Evolutionary conservation across 2,329 filamentous ascomycete genomes (phyloP), one percentile per base, ranked within the genome.

Genomic region (Colletotrichum nymphaeae): DNA sequence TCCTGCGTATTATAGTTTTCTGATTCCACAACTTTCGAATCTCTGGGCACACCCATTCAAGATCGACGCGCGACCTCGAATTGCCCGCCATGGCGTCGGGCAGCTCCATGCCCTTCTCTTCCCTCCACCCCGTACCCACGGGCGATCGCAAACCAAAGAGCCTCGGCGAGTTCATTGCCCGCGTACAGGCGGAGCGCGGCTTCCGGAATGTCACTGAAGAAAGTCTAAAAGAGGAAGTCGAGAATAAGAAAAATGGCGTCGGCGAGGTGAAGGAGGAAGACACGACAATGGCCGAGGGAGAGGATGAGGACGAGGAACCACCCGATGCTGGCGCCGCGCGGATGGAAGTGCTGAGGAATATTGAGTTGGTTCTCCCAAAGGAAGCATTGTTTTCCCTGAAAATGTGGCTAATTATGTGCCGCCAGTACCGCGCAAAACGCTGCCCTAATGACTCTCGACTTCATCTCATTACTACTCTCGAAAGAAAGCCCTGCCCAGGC

Each of bases 401-500:
- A 66, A 5, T 22, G 67, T 77, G 11, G 16, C 65, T 78, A 28
- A 77, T 78, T 52, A 55, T 32, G 6, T 5, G 6, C 42, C 14
- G 69, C 83, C 80, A 88, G 83, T 81, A 84, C 77, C 8, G 86
- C 86, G 12, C 86, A 90, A 69, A 89, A 93, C 76, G 89, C 90
- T 67, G 88, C 92, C 53, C 87, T 93, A 79, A 88, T 94, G 73
- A 91, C 92, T 7, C 90, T 97, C 78, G 94, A 98, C 81, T 94
- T 95, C 78, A 85, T 97, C 69, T 97, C 95, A 35, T 88, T 97
- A 7, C 87, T 97, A 1, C 87, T 97, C 19, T 94, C 94, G n/a
- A 95, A 95, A 80, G 90, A 97, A 79, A 87, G 87, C n/a, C 93
- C 94, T 0, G 90, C 89, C 9, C 90, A 92, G 75, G 94, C 93